These are phyloP conservation scores for Cucurbita moschata DNA, from an alignment of 306 rosid species.

Conservation along the genomic window DNA sequence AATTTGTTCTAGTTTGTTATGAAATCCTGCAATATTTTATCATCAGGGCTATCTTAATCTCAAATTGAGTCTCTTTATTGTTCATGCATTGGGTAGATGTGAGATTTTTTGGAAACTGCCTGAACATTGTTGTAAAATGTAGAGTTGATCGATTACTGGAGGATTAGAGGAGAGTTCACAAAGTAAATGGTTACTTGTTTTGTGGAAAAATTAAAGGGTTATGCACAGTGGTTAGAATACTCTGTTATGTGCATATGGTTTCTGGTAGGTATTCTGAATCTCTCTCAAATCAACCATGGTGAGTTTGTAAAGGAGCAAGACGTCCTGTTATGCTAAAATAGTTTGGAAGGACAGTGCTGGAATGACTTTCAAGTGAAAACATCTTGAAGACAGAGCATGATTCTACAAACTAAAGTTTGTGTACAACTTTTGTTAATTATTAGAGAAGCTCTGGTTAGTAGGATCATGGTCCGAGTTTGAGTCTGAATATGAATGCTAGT, in stretches of 20 bases:
- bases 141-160: not conserved
- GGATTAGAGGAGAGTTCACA: not conserved
- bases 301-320: not conserved
- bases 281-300: not conserved
- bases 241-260: not conserved
- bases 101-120: not conserved
- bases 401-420: no score
- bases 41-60: not conserved
- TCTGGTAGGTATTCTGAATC: not conserved
- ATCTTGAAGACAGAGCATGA: no score
- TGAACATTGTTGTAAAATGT: no score
- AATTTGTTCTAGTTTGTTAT: not conserved
- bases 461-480: no score
- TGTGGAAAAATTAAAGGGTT: not conserved
- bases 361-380: no score
- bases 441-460: no score
- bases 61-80: not conserved
- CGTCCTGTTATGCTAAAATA: no score
- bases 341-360: no score
- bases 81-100: not conserved
- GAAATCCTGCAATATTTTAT: not conserved
- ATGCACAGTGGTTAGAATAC: not conserved
- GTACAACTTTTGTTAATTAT: no score
- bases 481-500: no score
- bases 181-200: not conserved